Evolutionary conservation across 495 filamentous ascomycete genomes (phyloP), one percentile per base, ranked within the genome.

Genomic region (Hypoxylon fuscum): DNA sequence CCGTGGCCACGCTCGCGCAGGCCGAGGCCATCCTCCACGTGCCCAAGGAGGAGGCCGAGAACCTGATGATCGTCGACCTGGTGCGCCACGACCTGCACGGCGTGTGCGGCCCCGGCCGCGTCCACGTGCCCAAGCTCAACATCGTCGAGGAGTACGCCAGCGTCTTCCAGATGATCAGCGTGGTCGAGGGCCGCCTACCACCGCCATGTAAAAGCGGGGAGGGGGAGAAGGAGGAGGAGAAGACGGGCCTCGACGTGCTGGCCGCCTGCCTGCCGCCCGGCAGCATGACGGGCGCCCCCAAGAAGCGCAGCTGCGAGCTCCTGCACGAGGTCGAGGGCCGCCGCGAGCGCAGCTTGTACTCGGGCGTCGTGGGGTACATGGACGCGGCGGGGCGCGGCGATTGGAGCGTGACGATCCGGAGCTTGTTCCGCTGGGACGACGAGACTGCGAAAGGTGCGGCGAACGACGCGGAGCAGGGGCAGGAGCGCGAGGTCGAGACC

Each of bases 51-150:
- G 88, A 87, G 66, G 93, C 95, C 10, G 95, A 98, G 76, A 97
- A 97, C 68, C 84, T 98, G 5, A 98, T 98, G 95, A 97, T 98
- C 58, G 92, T 96, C 1, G 95, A 97, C 76, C 79, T 98, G 5
- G 92, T 96, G 23, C 83, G 94, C 0, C 94, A 97, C 70, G 95
- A 98, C 73, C 79, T 98, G 17, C 90, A 94, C 72, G 85, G 87
- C 31, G 87, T 96, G 27, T 89, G 87, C 52, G 88, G 89, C 4
- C 79, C 87, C 3, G 88, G 87, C 0, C 81, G 85, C 48, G 90
- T 96, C 0, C 71, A 75, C 3, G 84, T 88, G 7, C 69, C 74
- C 0, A 85, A 92, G 46, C 80, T 97, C 8, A 87, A 97, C 69
- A 79, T 84, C 31, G 90, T 97, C 4, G 95, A 97, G 72, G 94